A percentile compares a stretch with the other conserved stretches of the same genome.
Evolutionary conservation across 2,329 filamentous ascomycete species (phyloP).

Genomic region (Exophiala sideris): DNA sequence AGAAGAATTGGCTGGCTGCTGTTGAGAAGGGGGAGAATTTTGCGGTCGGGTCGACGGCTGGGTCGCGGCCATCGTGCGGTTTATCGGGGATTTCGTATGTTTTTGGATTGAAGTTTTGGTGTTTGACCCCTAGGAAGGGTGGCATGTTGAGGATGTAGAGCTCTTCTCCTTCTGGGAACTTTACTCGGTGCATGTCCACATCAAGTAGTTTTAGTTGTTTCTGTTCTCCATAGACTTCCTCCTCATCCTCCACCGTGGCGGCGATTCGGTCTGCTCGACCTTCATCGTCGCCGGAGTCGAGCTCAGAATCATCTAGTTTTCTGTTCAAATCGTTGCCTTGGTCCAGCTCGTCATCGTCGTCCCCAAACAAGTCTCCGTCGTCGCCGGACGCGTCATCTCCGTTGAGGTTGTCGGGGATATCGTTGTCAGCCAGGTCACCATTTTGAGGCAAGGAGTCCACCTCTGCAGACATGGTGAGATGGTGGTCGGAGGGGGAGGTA

Average conservation of each 20-base stretch:
- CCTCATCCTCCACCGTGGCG: slow-evolving; percentile 44
- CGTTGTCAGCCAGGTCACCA: slow-evolving; percentile 7
- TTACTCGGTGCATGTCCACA: slow-evolving; percentile 50
- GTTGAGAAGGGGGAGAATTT: slow-evolving; percentile 60
- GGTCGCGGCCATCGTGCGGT: slow-evolving; percentile 48
- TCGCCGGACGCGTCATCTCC: slow-evolving; percentile 33
- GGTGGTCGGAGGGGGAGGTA: too few species aligned
- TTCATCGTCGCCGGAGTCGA: slow-evolving; percentile 63
- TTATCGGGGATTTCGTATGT: slow-evolving; percentile 58
- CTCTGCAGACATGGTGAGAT: slow-evolving; percentile 23
- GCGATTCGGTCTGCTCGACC: slow-evolving; percentile 52
- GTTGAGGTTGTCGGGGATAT: slow-evolving; percentile 27
- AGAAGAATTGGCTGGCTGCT: slow-evolving; percentile 62
- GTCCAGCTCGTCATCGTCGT: slow-evolving; percentile 36
- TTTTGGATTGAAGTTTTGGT: slow-evolving; percentile 58
- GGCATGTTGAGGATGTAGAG: slow-evolving; percentile 64
- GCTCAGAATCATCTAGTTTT: slow-evolving; percentile 58
- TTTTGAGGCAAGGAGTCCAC: slow-evolving; percentile 14
- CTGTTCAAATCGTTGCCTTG: slow-evolving; percentile 33
- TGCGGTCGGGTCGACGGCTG: slow-evolving; percentile 38
- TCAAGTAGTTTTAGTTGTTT: slow-evolving; percentile 39
- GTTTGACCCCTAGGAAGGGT: slow-evolving; percentile 59
- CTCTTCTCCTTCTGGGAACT: slow-evolving; percentile 58
- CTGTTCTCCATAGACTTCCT: slow-evolving; percentile 42
- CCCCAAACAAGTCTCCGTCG: slow-evolving; percentile 44